Percentiles rank a stretch among this genome's conserved stretches.
These are phyloP conservation scores for Pestalotiopsis sp. DNA, from an alignment of 2,329 filamentous ascomycete genomes.

Conservation along the genomic window DNA sequence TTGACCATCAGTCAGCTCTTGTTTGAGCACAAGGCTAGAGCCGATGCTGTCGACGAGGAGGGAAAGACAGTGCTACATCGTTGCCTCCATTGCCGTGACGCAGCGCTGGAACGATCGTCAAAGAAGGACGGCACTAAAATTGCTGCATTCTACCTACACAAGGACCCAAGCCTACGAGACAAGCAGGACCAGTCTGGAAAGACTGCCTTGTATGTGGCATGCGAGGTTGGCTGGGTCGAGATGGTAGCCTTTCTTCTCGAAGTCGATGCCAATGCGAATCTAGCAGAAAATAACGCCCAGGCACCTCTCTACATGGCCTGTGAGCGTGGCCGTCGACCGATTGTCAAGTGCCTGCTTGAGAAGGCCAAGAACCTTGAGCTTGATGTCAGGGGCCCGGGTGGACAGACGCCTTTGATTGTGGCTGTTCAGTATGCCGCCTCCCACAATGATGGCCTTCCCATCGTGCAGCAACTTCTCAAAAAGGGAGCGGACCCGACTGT, in stretches of 20 bases:
- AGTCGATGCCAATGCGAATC: background rate
- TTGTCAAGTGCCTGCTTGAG: background rate
- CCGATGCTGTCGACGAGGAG: background rate
- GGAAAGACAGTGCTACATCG: constrained; percentile 7
- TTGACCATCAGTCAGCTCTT: background rate
- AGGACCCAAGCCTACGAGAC: background rate
- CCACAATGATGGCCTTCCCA: background rate
- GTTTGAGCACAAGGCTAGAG: background rate
- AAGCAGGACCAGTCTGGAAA: constrained; percentile 3
- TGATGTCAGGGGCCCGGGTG: background rate
- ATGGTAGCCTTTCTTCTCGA: background rate
- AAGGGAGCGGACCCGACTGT: constrained; percentile 4
- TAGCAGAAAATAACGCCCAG: constrained; percentile 1
- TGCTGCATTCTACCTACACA: background rate
- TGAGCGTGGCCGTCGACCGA: background rate
- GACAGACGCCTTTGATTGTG: constrained; percentile 1
- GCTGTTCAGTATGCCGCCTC: constrained; percentile 3
- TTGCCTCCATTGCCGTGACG: background rate
- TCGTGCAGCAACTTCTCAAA: background rate
- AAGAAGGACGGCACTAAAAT: background rate
- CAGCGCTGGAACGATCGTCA: background rate
- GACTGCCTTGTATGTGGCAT: constrained; percentile 4
- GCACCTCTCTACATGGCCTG: constrained; percentile 2
- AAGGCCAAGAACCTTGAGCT: constrained; percentile 1
- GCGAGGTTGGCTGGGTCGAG: background rate